Percentiles rank a stretch among this genome's conserved stretches.
phyloP scores from a whole-genome alignment of 345 rosid genomes.

The Cardamine chenopodiifolia region DNA sequence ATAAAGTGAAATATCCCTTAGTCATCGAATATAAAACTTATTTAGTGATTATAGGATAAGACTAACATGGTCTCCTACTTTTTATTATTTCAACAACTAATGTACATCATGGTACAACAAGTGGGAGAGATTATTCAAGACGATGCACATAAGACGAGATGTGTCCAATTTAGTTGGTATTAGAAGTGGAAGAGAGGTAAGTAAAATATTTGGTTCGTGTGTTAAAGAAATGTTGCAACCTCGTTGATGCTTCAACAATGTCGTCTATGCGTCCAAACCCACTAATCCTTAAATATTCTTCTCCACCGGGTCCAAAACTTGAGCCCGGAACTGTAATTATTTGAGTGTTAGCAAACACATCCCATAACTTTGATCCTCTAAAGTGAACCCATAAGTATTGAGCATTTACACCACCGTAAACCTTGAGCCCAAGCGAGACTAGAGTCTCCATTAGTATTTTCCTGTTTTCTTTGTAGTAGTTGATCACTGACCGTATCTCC shows the following conservation, averaged over 20 bases:
- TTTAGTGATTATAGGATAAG: neutral
- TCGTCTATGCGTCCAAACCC: slow-evolving; percentile 60
- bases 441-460: slow-evolving; percentile 58
- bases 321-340: slow-evolving; percentile 74
- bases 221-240: slow-evolving; percentile 43
- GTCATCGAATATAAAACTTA: neutral
- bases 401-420: slow-evolving; percentile 73
- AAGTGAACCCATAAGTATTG: slow-evolving; percentile 83
- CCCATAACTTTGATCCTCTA: slow-evolving; percentile 69
- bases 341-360: slow-evolving; percentile 61
- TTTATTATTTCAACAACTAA: slow-evolving; percentile 22
- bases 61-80: neutral
- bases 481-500: slow-evolving; percentile 42
- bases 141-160: neutral
- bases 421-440: slow-evolving; percentile 52
- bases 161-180: slow-evolving; percentile 7
- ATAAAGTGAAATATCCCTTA: neutral
- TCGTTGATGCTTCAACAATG: slow-evolving; percentile 65
- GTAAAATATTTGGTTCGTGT: slow-evolving; percentile 30
- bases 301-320: slow-evolving; percentile 83
- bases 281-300: slow-evolving; percentile 70
- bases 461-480: slow-evolving; percentile 69
- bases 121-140: slow-evolving; percentile 13
- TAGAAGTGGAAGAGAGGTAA: slow-evolving; percentile 21
- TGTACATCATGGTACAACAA: slow-evolving; percentile 21